Evolutionary conservation across 768 basidiomycete species (phyloP).

Genomic region (Russula dissimulans): DNA sequence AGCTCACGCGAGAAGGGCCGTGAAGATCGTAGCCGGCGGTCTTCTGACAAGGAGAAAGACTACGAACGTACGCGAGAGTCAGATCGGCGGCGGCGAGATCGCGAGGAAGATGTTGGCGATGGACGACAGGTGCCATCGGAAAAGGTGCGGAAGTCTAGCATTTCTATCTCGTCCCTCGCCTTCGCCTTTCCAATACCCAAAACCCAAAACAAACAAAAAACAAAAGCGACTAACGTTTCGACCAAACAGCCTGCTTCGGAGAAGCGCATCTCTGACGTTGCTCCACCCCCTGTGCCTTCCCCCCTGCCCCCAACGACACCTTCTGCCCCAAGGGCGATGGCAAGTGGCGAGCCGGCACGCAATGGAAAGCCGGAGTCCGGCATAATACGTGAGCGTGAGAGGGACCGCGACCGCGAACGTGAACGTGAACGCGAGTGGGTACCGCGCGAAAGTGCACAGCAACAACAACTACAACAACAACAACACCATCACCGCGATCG

Average conservation of each 20-base stretch:
- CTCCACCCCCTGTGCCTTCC: constrained; percentile 28
- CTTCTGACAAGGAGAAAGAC: constrained; percentile 51
- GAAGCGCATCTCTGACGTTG: constrained; percentile 44
- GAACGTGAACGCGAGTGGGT: constrained; percentile 13
- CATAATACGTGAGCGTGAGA: constrained; percentile 30
- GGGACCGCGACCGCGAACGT: background rate
- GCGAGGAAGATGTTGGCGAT: constrained; percentile 44
- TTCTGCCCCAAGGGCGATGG: constrained; percentile 67
- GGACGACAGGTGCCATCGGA: constrained; percentile 41
- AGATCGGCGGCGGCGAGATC: constrained; percentile 56
- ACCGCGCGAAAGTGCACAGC: constrained; percentile 14
- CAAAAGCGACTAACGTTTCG: background rate
- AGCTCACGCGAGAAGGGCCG: constrained; percentile 68
- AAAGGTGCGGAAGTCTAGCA: constrained; percentile 35
- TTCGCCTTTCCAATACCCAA: background rate
- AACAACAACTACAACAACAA: background rate
- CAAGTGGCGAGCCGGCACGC: constrained; percentile 37
- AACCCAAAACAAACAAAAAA: background rate
- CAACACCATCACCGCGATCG: constrained; percentile 5
- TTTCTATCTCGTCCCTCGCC: background rate
- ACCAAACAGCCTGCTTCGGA: constrained; percentile 34
- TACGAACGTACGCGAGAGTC: constrained; percentile 61
- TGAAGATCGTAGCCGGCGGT: constrained; percentile 62
- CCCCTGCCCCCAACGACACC: constrained; percentile 49
- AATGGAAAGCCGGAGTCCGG: constrained; percentile 32